These are phyloP conservation scores for Poa pratensis DNA, from an alignment of 176 grass and related monocot species.

Conservation along the genomic window DNA sequence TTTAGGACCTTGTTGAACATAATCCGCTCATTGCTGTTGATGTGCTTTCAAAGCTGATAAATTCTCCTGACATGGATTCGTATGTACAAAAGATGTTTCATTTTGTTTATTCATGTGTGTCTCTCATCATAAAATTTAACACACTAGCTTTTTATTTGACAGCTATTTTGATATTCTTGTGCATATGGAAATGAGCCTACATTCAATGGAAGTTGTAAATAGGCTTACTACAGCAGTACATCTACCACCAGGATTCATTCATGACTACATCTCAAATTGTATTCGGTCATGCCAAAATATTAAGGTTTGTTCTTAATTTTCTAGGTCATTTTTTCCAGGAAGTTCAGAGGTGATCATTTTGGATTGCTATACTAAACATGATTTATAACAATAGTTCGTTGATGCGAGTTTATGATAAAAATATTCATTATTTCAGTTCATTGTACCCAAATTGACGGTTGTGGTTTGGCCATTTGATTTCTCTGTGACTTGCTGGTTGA, in stretches of 20 bases:
- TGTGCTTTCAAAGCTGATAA: constrained; percentile 88
- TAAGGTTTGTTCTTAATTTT: constrained; percentile 61
- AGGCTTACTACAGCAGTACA: constrained; percentile 85
- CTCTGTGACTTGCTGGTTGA: neutral
- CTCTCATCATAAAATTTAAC: constrained; percentile 25
- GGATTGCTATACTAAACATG: constrained; percentile 17
- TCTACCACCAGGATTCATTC: constrained; percentile 85
- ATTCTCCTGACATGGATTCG: constrained; percentile 81
- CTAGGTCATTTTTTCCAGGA: neutral
- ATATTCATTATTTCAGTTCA: neutral
- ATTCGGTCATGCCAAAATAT: constrained; percentile 87
- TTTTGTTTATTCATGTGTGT: constrained; percentile 41
- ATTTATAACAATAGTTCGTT: constrained; percentile 28
- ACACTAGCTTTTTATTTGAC: constrained; percentile 38
- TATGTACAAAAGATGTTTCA: constrained; percentile 45
- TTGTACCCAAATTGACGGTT: neutral
- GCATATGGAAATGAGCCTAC: constrained; percentile 96
- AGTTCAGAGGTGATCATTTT: constrained; percentile 20
- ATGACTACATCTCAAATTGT: constrained; percentile 98
- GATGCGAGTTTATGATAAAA: constrained; percentile 17
- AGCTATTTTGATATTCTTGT: constrained; percentile 90
- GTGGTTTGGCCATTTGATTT: neutral
- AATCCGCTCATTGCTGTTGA: constrained; percentile 85
- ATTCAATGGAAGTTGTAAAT: constrained; percentile 99
- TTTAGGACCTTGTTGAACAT: constrained; percentile 95